These are phyloP conservation scores for Tetrapyrgos nigripes DNA, from an alignment of 1,284 basidiomycete genomes.

Conservation along the genomic window DNA sequence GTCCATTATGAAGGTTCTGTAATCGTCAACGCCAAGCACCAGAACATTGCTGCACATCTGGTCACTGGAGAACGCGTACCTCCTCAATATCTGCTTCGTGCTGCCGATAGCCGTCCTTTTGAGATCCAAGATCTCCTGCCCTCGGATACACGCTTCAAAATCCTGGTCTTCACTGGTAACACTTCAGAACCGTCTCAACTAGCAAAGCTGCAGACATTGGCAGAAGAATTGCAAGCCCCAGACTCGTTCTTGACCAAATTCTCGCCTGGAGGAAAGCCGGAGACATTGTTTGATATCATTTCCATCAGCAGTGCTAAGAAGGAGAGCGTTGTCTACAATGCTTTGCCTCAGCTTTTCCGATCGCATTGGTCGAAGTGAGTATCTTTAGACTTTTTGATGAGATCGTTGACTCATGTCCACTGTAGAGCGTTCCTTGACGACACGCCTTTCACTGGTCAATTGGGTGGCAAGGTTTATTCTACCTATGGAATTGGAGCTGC, in stretches of 20 bases:
- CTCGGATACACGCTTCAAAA: conserved; percentile 75
- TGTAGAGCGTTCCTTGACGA: conserved; percentile 59
- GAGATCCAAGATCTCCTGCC: conserved; percentile 76
- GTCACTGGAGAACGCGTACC: conserved; percentile 64
- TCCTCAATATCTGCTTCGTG: conserved; percentile 66
- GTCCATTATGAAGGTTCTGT: conserved; percentile 65
- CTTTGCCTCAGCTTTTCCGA: conserved; percentile 57
- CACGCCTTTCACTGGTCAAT: conserved; percentile 36
- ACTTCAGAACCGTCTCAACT: conserved; percentile 46
- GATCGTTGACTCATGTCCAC: background rate
- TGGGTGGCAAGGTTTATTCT: conserved; percentile 55
- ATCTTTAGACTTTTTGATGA: background rate
- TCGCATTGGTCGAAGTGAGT: conserved; percentile 74
- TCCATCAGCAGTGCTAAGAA: conserved; percentile 56
- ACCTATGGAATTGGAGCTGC: conserved; percentile 61
- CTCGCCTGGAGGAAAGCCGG: conserved; percentile 20
- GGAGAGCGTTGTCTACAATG: conserved; percentile 51
- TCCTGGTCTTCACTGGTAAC: conserved; percentile 73
- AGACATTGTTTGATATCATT: conserved; percentile 59
- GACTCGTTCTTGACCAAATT: conserved; percentile 46
- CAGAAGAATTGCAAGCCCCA: conserved; percentile 46
- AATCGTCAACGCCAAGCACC: conserved; percentile 53
- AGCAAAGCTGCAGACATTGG: conserved; percentile 47
- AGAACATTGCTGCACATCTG: conserved; percentile 52
- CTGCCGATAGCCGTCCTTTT: conserved; percentile 65